These are phyloP conservation scores for Nakazawaea sp. DNA, from an alignment of 805 yeast genomes.

Conservation along the genomic window DNA sequence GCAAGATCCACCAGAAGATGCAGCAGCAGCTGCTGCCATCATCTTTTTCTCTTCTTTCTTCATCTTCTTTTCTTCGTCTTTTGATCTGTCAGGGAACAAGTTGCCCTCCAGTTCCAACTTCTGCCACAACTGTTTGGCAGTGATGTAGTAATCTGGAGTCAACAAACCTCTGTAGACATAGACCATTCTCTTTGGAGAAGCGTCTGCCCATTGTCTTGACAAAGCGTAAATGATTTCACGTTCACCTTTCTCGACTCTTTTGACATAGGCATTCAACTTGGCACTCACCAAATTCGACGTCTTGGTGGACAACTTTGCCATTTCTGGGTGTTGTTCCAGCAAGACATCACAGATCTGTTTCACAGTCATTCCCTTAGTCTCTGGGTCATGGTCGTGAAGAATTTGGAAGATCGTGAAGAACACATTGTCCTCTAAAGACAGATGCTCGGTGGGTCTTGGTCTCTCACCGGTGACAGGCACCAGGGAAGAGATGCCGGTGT, in stretches of 20 bases:
- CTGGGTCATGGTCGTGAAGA: constrained; percentile 59
- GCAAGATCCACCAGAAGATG: neutral
- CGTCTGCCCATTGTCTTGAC: constrained; percentile 87
- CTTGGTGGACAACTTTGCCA: constrained; percentile 75
- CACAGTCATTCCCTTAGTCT: constrained; percentile 81
- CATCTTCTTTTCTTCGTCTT: constrained; percentile 10
- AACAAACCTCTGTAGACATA: constrained; percentile 77
- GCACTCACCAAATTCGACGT: constrained; percentile 79
- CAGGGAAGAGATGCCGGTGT: constrained; percentile 70
- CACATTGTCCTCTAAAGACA: constrained; percentile 68
- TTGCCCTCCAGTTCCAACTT: constrained; percentile 42
- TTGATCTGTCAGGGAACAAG: constrained; percentile 11
- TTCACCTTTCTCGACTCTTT: constrained; percentile 81
- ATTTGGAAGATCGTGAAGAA: constrained; percentile 69
- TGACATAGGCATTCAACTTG: constrained; percentile 77
- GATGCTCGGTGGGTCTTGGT: constrained; percentile 63
- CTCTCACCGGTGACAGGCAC: constrained; percentile 76
- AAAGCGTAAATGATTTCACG: constrained; percentile 63
- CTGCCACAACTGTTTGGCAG: constrained; percentile 48
- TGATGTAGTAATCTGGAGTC: constrained; percentile 67
- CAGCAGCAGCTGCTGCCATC: constrained; percentile 4
- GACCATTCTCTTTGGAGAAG: constrained; percentile 84
- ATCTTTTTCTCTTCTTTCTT: constrained; percentile 11
- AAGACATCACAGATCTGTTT: constrained; percentile 78
- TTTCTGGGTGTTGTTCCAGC: constrained; percentile 71